phyloP scores from a whole-genome alignment of 169 alveolate genomes.

The Fabrea salina region DNA sequence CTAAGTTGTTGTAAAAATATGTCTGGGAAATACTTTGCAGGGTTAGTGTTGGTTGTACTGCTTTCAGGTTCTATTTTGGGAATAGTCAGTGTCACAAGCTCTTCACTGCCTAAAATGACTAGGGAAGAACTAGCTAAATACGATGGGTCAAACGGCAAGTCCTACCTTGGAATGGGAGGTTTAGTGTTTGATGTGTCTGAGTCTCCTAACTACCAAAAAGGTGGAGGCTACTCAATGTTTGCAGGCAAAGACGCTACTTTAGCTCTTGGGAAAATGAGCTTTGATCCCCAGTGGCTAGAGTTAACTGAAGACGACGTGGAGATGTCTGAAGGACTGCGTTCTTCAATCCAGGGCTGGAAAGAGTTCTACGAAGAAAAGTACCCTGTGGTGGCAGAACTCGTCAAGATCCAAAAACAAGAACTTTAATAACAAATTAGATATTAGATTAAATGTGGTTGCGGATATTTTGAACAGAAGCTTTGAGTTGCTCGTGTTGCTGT shows the following conservation, averaged over 20 bases:
- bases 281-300: constrained; percentile 31
- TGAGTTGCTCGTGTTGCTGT: not conserved
- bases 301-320: constrained; percentile 20
- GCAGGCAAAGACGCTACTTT: constrained; percentile 65
- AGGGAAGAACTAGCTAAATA: constrained; percentile 37
- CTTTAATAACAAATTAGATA: not conserved
- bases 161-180: constrained; percentile 47
- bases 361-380: constrained; percentile 26
- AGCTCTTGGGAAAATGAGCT: constrained; percentile 55
- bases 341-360: constrained; percentile 15
- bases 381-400: constrained; percentile 25
- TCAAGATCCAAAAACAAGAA: not conserved
- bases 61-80: no score
- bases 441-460: no score
- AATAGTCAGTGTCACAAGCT: not conserved
- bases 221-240: constrained; percentile 52
- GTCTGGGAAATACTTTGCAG: no score
- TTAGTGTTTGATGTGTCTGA: constrained; percentile 55
- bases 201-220: constrained; percentile 38
- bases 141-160: constrained; percentile 38
- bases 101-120: constrained; percentile 39
- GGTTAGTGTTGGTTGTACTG: no score
- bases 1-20: no score
- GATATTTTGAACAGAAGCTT: not conserved
- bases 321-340: not conserved